phyloP scores from a whole-genome alignment of 495 filamentous ascomycete species.

The Tuber melanosporum region DNA sequence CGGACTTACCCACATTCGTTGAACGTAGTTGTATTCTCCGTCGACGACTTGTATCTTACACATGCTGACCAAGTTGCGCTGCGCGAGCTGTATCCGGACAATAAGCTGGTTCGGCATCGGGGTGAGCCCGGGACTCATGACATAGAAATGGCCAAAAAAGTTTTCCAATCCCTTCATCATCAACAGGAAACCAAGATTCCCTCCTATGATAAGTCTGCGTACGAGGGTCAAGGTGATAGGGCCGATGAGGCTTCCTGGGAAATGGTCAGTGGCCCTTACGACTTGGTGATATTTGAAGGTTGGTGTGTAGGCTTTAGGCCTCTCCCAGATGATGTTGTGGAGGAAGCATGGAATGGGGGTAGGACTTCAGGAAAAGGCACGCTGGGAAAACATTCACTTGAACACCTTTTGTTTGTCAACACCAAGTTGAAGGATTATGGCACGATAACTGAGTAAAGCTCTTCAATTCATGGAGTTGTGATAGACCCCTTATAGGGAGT shows the following conservation, averaged over 20 bases:
- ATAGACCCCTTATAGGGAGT: not conserved
- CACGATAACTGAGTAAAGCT: slow-evolving; percentile 54
- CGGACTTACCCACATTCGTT: slow-evolving; percentile 60
- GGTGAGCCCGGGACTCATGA: slow-evolving; percentile 88
- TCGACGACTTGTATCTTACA: slow-evolving; percentile 85
- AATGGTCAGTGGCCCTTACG: slow-evolving; percentile 53
- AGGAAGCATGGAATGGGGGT: slow-evolving; percentile 52
- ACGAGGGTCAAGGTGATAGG: slow-evolving; percentile 72
- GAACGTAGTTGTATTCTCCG: slow-evolving; percentile 68
- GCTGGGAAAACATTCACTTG: slow-evolving; percentile 55
- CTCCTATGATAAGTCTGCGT: slow-evolving; percentile 73
- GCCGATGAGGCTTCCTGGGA: slow-evolving; percentile 56
- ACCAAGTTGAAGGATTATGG: slow-evolving; percentile 63
- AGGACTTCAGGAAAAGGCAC: slow-evolving; percentile 45
- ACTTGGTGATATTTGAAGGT: slow-evolving; percentile 78
- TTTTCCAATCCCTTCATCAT: slow-evolving; percentile 57
- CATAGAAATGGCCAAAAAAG: slow-evolving; percentile 53
- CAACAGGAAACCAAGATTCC: slow-evolving; percentile 53
- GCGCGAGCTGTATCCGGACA: slow-evolving; percentile 58
- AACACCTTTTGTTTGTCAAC: slow-evolving; percentile 69
- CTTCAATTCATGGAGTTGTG: not conserved
- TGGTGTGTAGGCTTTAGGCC: slow-evolving; percentile 86
- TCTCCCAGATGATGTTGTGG: slow-evolving; percentile 52
- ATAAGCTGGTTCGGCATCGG: slow-evolving; percentile 71
- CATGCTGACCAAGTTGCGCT: slow-evolving; percentile 65